These are phyloP conservation scores for Penicillium chermesinum DNA, from an alignment of 495 filamentous ascomycete genomes.

Conservation along the genomic window DNA sequence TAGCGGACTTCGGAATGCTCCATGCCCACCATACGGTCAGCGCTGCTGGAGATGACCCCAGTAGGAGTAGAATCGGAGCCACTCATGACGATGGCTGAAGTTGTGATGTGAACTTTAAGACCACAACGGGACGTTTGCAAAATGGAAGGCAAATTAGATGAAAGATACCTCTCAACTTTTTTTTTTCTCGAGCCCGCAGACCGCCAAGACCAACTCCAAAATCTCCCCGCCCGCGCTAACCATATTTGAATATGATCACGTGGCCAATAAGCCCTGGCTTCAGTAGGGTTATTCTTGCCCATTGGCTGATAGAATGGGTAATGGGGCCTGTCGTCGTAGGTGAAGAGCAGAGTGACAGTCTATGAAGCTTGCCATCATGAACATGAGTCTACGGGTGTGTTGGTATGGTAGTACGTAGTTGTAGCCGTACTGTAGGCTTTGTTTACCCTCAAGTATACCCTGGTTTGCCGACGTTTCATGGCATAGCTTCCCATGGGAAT, in stretches of 20 bases:
- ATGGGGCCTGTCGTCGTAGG: no score
- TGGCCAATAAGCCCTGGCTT: constrained; percentile 6
- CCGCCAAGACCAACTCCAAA: constrained; percentile 27
- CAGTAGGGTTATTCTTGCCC: constrained; percentile 6
- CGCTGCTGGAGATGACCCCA: constrained; percentile 38
- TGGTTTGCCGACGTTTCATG: no score
- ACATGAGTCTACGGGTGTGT: no score
- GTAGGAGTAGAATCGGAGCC: constrained; percentile 22
- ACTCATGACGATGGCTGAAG: constrained; percentile 24
- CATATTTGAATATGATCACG: not conserved
- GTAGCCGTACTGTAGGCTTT: no score
- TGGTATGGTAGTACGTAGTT: no score
- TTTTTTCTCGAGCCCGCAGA: constrained; percentile 22
- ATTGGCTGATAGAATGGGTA: no score
- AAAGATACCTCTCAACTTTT: constrained; percentile 25
- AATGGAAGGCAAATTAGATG: constrained; percentile 13
- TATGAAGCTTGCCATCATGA: no score
- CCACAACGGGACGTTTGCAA: constrained; percentile 7
- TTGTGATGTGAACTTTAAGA: not conserved
- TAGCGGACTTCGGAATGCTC: constrained; percentile 92
- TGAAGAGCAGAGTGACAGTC: no score
- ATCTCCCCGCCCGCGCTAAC: constrained; percentile 22
- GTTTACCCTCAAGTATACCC: no score
- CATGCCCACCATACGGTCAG: constrained; percentile 54
- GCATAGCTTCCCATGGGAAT: no score